phyloP scores from a whole-genome alignment of 2,329 filamentous ascomycete genomes.

The Bimuria novae-zelandiae region DNA sequence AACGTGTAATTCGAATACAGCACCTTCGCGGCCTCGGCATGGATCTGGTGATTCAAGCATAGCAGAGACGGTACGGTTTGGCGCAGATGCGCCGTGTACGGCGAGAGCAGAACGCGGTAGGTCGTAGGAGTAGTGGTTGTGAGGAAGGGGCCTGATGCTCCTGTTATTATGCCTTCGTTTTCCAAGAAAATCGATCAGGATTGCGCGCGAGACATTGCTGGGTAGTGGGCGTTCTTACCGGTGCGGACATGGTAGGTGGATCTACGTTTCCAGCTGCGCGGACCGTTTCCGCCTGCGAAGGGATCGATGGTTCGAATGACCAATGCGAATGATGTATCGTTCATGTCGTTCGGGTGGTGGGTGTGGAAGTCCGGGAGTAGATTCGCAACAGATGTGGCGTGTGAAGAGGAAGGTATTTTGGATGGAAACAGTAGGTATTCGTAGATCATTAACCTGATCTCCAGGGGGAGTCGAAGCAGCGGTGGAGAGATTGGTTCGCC shows the following conservation, averaged over 20 bases:
- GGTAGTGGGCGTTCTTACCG: constrained; percentile 26
- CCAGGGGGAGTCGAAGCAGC: constrained; percentile 51
- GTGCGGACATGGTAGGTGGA: constrained; percentile 46
- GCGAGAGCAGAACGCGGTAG: constrained; percentile 56
- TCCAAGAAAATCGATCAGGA: background rate
- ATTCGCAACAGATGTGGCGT: constrained; percentile 39
- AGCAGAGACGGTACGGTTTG: constrained; percentile 39
- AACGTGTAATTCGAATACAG: constrained; percentile 63
- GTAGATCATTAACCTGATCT: constrained; percentile 55
- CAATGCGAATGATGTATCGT: constrained; percentile 41
- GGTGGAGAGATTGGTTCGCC: constrained; percentile 29
- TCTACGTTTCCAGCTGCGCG: constrained; percentile 38
- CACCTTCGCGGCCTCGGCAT: constrained; percentile 60
- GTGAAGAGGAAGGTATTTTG: constrained; percentile 32
- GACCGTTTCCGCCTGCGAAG: constrained; percentile 30
- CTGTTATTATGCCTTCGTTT: constrained; percentile 19
- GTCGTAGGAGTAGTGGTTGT: constrained; percentile 57
- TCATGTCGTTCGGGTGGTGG: constrained; percentile 43
- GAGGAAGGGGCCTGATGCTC: constrained; percentile 46
- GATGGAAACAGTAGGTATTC: constrained; percentile 49
- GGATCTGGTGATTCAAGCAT: constrained; percentile 44
- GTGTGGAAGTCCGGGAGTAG: constrained; percentile 49
- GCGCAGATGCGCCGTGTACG: constrained; percentile 53
- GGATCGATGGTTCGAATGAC: constrained; percentile 53
- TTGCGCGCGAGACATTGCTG: background rate